Percentiles rank a stretch among this genome's conserved stretches.
These are phyloP conservation scores for Beauveria sp. DNA, from an alignment of 2,329 filamentous ascomycete species.

Conservation along the genomic window DNA sequence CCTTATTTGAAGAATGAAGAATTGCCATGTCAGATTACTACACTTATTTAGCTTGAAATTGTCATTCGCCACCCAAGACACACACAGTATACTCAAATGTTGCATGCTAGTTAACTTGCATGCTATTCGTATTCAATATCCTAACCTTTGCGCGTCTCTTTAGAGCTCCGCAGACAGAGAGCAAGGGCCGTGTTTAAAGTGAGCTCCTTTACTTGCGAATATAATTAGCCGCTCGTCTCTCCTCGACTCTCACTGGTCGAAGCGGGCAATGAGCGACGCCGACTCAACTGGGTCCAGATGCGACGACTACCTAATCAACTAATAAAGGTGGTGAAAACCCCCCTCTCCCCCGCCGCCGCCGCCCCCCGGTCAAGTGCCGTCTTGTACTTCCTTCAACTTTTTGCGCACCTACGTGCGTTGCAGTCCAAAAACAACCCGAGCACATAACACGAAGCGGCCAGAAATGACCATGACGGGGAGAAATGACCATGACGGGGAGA, in stretches of 20 bases:
- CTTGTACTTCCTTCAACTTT: neutral
- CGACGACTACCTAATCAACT: neutral
- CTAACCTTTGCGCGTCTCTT: neutral
- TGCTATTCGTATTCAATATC: too few species aligned
- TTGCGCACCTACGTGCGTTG: too few species aligned
- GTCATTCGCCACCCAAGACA: too few species aligned
- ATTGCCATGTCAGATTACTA: too few species aligned
- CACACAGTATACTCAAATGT: neutral
- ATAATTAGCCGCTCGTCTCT: constrained; percentile 2
- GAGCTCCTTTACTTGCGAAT: too few species aligned
- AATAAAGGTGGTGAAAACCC: neutral
- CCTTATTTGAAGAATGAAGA: too few species aligned
- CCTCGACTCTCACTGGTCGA: neutral
- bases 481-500: too few species aligned
- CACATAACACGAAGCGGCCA: too few species aligned
- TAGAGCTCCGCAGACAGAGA: neutral
- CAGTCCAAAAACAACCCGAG: too few species aligned
- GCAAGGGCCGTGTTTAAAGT: neutral
- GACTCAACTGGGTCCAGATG: neutral
- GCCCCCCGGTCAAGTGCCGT: neutral
- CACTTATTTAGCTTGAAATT: too few species aligned
- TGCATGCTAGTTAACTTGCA: neutral
- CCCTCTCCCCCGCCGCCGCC: too few species aligned
- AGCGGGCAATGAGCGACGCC: neutral
- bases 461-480: too few species aligned